Base-by-base conservation (phyloP, 2,329 filamentous ascomycete genomes). In the Colletotrichum tropicicola region DNA sequence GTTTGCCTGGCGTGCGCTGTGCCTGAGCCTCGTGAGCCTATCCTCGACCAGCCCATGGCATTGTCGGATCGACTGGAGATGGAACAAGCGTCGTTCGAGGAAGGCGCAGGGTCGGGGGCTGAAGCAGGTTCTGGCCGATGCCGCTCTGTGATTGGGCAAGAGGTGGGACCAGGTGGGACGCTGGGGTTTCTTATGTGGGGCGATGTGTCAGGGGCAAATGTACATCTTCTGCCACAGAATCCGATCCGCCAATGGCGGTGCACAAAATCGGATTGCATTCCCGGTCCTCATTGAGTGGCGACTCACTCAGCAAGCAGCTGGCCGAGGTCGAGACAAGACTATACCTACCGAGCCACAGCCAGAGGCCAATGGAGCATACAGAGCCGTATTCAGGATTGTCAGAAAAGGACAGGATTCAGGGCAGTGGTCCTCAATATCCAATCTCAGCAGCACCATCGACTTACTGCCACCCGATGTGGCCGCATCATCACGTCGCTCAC, bases 51-150 rank as follows among this genome's bases (percentile, higher is more conserved):
- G 45, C 61, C 55, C 69, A 68, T 68, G 69, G 67, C 64, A 69
- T 72, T 77, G 77, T 79, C 76, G 73, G 78, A 78, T 79, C 76
- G 74, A 66, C 77, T 70, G 70, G 68, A 67, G 75, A 78, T 79
- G 78, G 70, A 72, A 79, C 78, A 72, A 61, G 59, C 70, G 67
- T 68, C 73, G 75, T 76, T 73, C 59, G 71, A 74, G 68, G 71
- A 69, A 69, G 59, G 67, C 67, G 64, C 54, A 59, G 67, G 67
- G 69, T 71, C 68, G 59, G 45, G 59, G 58, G 45, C 41, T 53
- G 63, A 64, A 48, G 52, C 59, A 67, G 54, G 23, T 41, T 49
- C 45, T 47, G 54, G 54, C 17, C 19, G 23, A 8, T 17, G 7
- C 3, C 3, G 8, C 3, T 6, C 39, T 32, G 2, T 65, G 32